Evolutionary conservation across 2,329 filamentous ascomycete genomes (phyloP), one percentile per base, ranked within the genome.

Genomic region (Arthrobotrys iridis): DNA sequence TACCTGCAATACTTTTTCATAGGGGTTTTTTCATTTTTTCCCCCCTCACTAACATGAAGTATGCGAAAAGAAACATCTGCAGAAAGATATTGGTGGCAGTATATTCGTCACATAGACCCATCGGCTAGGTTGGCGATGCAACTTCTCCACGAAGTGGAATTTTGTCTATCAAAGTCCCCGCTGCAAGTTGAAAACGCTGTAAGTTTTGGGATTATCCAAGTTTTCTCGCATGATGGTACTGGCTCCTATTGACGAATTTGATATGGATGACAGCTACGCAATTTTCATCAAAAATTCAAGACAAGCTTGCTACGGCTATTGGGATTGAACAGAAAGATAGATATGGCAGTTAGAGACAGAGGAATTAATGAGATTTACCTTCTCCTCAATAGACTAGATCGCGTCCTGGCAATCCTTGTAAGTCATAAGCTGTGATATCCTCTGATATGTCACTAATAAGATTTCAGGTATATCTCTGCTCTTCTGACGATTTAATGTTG

Each of bases 311-410:
- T 30, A 1, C 2, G 22, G 7, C 13, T 60, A 6, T 4, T 10
- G 15, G 40, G 18, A n/a, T 65, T 30, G 4, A 20, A 7, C 18
- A n/a, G n/a, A n/a, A n/a, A n/a, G n/a, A n/a, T n/a, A n/a, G n/a
- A n/a, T n/a, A n/a, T n/a, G n/a, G n/a, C n/a, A n/a, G n/a, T n/a
- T n/a, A n/a, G n/a, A n/a, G n/a, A n/a, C n/a, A n/a, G n/a, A n/a
- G n/a, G n/a, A n/a, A n/a, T n/a, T n/a, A 30, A 30, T 10, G 60
- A 65, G 1, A 22, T 33, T 4, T 46, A 65, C 35, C 22, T 43
- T 8, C 24, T 65, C 22, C 26, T 65, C 1, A 65, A 65, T 40
- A 43, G 46, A 15, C 15, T 65, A 10, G 60, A 65, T 7, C 45
- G 45, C 15, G 35, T 45, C 0, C 20, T 52, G 13, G 60, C 60